Percentiles rank a stretch among this genome's conserved stretches.
phyloP scores from a whole-genome alignment of 2,329 filamentous ascomycete genomes.

The Cytospora chrysosperma region DNA sequence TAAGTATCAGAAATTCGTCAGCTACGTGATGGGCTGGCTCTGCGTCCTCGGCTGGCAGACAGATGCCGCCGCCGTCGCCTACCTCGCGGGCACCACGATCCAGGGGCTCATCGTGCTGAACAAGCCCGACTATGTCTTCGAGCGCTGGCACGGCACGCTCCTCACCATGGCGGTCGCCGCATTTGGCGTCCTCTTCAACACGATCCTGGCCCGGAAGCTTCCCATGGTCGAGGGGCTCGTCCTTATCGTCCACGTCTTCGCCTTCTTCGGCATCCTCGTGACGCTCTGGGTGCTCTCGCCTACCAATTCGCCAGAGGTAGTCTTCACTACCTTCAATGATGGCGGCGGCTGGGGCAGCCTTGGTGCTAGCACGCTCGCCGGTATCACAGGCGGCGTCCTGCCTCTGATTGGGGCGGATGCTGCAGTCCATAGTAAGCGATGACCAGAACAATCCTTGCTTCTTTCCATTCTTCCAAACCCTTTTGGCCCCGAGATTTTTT shows the following conservation, averaged over 20 bases:
- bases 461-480: neutral
- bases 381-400: conserved; percentile 39
- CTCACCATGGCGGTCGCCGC: conserved; percentile 42
- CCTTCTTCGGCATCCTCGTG: conserved; percentile 44
- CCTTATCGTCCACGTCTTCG: conserved; percentile 43
- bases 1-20: conserved; percentile 50
- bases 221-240: conserved; percentile 44
- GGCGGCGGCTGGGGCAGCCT: conserved; percentile 34
- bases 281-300: conserved; percentile 39
- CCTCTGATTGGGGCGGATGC: conserved; percentile 35
- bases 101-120: conserved; percentile 43
- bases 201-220: conserved; percentile 38
- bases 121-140: conserved; percentile 34
- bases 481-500: neutral
- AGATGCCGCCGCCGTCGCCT: conserved; percentile 40
- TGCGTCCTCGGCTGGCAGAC: conserved; percentile 47
- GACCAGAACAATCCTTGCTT: neutral
- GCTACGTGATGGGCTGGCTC: conserved; percentile 51
- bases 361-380: conserved; percentile 38
- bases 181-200: conserved; percentile 45
- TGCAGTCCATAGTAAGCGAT: conserved; percentile 29
- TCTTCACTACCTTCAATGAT: conserved; percentile 35
- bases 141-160: conserved; percentile 44
- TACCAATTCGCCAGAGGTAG: conserved; percentile 27
- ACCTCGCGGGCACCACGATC: conserved; percentile 44